These are phyloP conservation scores for Gremmenia infestans DNA, from an alignment of 2,329 filamentous ascomycete species.

Conservation along the genomic window DNA sequence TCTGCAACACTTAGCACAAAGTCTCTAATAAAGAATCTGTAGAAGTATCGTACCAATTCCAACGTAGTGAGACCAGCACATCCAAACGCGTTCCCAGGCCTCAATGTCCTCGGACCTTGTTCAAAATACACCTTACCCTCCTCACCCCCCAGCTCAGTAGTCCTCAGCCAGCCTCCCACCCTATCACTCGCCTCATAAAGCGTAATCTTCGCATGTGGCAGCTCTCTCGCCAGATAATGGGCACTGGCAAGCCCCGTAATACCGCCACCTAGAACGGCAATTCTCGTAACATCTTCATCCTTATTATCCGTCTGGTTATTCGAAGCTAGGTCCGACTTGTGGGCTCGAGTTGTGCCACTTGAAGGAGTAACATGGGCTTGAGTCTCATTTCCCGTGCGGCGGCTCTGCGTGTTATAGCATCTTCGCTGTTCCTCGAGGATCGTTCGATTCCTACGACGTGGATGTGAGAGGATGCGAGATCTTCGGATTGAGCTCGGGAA, in stretches of 20 bases:
- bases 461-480: background rate
- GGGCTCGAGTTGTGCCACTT: background rate
- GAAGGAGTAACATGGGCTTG: background rate
- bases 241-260: conserved; percentile 77
- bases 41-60: conserved; percentile 15
- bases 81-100: conserved; percentile 11
- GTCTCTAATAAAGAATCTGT: conserved; percentile 9
- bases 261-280: conserved; percentile 74
- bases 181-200: conserved; percentile 69
- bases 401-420: conserved; percentile 1
- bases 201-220: conserved; percentile 67
- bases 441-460: conserved; percentile 2
- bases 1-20: conserved; percentile 35
- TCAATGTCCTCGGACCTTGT: conserved; percentile 61
- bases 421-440: conserved; percentile 7
- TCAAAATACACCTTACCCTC: conserved; percentile 71
- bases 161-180: conserved; percentile 81
- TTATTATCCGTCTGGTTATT: background rate
- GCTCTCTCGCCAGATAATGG: conserved; percentile 66
- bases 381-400: background rate
- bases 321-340: background rate
- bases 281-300: conserved; percentile 13
- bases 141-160: conserved; percentile 53
- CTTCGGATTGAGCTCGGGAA: conserved; percentile 1
- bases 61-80: conserved; percentile 20